Evolutionary conservation across 2,329 filamentous ascomycete species (phyloP), one percentile per base, ranked within the genome.

Genomic region (Cadophora luteo-olivacea): DNA sequence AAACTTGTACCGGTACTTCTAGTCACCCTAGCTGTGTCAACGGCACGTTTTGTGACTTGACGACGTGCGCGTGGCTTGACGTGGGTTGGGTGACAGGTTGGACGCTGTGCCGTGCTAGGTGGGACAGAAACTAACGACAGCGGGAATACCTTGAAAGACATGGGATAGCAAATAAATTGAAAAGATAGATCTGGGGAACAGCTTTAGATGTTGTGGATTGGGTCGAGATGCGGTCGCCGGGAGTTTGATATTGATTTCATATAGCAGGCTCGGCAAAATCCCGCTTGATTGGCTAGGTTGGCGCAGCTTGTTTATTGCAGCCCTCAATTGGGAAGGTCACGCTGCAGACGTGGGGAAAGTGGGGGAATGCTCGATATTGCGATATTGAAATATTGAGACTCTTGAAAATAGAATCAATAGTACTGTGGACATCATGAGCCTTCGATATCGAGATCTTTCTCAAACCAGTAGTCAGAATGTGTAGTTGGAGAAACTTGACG

Each of bases 221-320:
- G 41, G 12, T 38, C 5, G 29, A 41, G 36, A 57, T 8, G 24
- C 19, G 16, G 36, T 22, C 32, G 32, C 61, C 32, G 29, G 33
- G 52, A 64, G 33, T 64, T 48, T 57, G 51, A 38, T 52, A 54
- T 41, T 64, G 51, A 41, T 65, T 48, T 65, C 49, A 52, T 24
- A 29, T 29, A 22, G 14, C 11, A 65, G 36, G 52, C 62, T 54
- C 38, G n/a, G 51, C 62, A 29, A 54, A 29, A 58, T 45, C 11
- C 29, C 36, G 24, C 52, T 48, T 19, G 41, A 61, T 61, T 61
- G 41, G 58, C 22, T 25, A 11, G 14, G 19, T 61, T 61, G 38
- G 32, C 58, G 58, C 58, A 61, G 36, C 12, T 61, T 61, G 36
- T 61, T 61, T 61, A 61, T 45, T 48, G 24, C 38, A 19, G 1